A percentile compares a stretch with the other conserved stretches of the same genome.
Conservation (phyloP, 1,284 basidiomycete genomes). For the Ustanciosporium gigantosporum region DNA sequence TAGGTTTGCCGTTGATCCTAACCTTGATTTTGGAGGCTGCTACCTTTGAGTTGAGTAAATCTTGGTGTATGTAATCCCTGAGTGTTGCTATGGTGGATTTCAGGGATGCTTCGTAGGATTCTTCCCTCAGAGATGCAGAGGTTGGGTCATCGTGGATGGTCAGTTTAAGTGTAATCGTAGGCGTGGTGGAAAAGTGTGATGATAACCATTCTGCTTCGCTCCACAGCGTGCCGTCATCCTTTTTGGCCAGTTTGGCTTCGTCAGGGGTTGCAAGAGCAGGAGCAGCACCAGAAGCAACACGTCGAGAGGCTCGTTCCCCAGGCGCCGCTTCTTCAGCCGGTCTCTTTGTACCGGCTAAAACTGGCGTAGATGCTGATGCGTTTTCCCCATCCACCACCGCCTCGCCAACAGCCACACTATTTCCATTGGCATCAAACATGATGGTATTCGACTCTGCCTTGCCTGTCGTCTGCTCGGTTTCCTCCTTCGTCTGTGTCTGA, state of each 20-base stretch:
- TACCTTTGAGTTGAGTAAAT: slow-evolving; percentile 37
- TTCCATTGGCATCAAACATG: too few relatives aligned
- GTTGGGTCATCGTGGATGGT: slow-evolving; percentile 33
- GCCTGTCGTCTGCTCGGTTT: too few relatives aligned
- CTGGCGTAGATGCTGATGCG: too few relatives aligned
- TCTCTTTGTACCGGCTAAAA: not conserved
- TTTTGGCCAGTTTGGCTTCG: too few relatives aligned
- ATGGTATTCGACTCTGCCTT: too few relatives aligned
- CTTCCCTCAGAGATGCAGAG: slow-evolving; percentile 10
- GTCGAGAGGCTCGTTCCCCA: not conserved
- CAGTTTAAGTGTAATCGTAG: slow-evolving; percentile 41
- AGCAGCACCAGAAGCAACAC: too few relatives aligned
- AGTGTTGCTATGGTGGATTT: slow-evolving; percentile 44
- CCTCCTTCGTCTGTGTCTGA: too few relatives aligned
- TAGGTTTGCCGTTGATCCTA: slow-evolving; percentile 41
- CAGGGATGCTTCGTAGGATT: slow-evolving; percentile 44
- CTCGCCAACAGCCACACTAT: too few relatives aligned
- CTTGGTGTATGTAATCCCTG: slow-evolving; percentile 51
- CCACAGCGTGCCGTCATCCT: slow-evolving; percentile 35
- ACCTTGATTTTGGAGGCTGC: slow-evolving; percentile 56
- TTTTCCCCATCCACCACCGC: too few relatives aligned
- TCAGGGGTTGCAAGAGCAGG: too few relatives aligned
- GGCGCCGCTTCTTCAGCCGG: not conserved
- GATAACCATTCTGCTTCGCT: slow-evolving; percentile 49
- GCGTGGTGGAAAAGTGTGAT: slow-evolving; percentile 36